Conservation (phyloP, 2,329 filamentous ascomycete species). For the Hypoxylon sp. region DNA sequence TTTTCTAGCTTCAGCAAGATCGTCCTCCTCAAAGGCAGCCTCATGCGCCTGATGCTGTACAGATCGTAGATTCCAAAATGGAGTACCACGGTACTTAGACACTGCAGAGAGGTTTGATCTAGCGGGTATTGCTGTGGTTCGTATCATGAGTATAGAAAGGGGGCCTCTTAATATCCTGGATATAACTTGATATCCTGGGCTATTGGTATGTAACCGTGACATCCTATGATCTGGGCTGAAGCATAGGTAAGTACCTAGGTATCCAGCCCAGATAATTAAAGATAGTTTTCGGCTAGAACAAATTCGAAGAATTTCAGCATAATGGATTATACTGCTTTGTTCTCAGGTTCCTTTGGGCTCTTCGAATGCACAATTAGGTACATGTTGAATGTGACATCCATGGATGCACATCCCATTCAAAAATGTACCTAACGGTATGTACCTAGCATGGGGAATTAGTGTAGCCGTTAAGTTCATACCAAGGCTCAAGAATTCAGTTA, state of each 20-base stretch:
- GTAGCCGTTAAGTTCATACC: background rate
- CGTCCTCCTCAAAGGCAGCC: constrained; percentile 62
- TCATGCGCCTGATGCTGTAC: constrained; percentile 61
- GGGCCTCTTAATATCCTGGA: background rate
- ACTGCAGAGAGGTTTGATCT: background rate
- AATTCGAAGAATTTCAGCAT: background rate
- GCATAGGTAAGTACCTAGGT: background rate
- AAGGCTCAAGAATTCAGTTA: background rate
- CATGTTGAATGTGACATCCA: too few species aligned
- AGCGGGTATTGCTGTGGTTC: constrained; percentile 6
- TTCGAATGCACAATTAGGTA: too few species aligned
- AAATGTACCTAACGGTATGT: too few species aligned
- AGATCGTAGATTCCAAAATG: constrained; percentile 31
- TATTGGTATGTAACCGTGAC: background rate
- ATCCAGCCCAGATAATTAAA: background rate
- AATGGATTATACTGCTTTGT: background rate
- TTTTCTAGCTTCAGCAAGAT: constrained; percentile 64
- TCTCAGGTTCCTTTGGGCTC: too few species aligned
- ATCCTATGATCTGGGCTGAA: background rate
- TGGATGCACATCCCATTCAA: too few species aligned
- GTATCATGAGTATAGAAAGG: constrained; percentile 25
- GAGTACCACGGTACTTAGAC: background rate
- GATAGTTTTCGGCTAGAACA: background rate
- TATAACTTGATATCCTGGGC: too few species aligned
- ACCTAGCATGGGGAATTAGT: too few species aligned